These are phyloP conservation scores for Guyanaporus albipodus DNA, from an alignment of 768 basidiomycete genomes.

Conservation along the genomic window DNA sequence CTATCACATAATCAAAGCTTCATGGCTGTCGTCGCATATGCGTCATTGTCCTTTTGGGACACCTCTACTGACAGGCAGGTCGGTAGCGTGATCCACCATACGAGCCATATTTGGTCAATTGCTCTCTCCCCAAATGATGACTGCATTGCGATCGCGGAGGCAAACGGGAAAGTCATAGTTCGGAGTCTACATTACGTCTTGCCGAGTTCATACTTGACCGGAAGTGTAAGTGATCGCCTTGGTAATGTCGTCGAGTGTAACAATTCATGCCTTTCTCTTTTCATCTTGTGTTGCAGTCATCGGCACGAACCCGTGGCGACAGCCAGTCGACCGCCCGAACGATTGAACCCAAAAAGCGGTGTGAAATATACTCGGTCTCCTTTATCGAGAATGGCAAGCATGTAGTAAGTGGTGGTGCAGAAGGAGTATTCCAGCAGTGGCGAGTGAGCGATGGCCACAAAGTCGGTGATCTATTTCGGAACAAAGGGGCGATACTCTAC, in stretches of 20 bases:
- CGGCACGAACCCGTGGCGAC: no score
- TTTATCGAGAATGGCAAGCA: not conserved
- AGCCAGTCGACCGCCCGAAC: no score
- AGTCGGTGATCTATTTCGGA: not conserved
- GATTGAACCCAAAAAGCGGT: not conserved
- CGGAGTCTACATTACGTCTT: not conserved
- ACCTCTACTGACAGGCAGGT: not conserved
- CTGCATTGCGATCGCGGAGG: not conserved
- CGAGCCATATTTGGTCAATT: not conserved
- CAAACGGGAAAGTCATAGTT: not conserved
- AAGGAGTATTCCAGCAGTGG: not conserved
- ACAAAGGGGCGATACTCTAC: not conserved
- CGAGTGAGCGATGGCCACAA: not conserved
- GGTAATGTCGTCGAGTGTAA: not conserved
- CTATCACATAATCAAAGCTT: not conserved
- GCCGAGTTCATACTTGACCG: not conserved
- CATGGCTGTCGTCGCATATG: not conserved
- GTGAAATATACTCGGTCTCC: not conserved
- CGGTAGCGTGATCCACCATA: not conserved
- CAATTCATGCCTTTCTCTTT: no score
- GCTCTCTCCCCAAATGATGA: not conserved
- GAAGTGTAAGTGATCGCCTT: not conserved
- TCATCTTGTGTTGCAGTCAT: no score
- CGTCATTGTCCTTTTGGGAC: conserved; percentile 3
- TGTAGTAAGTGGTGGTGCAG: not conserved